phyloP scores from a whole-genome alignment of 345 rosid genomes.

The Erysimum cheiranthoides region DNA sequence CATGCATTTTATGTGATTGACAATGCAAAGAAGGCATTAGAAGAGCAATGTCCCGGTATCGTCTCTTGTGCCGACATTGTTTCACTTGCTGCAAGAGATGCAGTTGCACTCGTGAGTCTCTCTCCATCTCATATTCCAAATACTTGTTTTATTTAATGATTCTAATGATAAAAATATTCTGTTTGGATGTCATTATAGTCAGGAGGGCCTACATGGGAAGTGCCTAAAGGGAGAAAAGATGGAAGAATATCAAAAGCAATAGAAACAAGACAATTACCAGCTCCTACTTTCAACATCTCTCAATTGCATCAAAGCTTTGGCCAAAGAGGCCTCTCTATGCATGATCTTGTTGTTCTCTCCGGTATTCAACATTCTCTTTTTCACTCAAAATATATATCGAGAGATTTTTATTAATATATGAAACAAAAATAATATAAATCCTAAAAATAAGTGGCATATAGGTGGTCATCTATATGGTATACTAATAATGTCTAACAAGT shows the following conservation, averaged over 20 bases:
- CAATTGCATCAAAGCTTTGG: constrained; percentile 78
- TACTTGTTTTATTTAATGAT: background rate
- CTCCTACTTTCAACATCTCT: constrained; percentile 74
- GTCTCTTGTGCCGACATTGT: constrained; percentile 93
- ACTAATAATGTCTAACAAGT: background rate
- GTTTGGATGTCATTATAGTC: constrained; percentile 54
- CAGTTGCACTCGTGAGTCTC: constrained; percentile 65
- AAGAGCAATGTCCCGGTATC: constrained; percentile 74
- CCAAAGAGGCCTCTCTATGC: constrained; percentile 72
- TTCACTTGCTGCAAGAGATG: constrained; percentile 87
- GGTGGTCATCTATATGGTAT: too few species aligned
- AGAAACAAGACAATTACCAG: constrained; percentile 81
- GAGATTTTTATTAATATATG: background rate
- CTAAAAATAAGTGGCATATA: background rate
- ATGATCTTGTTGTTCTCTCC: constrained; percentile 81
- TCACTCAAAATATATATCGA: background rate
- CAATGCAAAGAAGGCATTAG: constrained; percentile 77
- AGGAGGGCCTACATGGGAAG: constrained; percentile 88
- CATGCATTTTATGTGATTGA: constrained; percentile 90
- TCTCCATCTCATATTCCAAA: background rate
- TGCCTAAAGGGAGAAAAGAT: constrained; percentile 88
- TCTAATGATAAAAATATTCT: background rate
- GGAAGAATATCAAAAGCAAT: constrained; percentile 81
- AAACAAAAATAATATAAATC: background rate
- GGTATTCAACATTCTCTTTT: constrained; percentile 43